Conservation (phyloP, 192 early-diverging fungal species). For the Pecoramyces ruminantium region DNA sequence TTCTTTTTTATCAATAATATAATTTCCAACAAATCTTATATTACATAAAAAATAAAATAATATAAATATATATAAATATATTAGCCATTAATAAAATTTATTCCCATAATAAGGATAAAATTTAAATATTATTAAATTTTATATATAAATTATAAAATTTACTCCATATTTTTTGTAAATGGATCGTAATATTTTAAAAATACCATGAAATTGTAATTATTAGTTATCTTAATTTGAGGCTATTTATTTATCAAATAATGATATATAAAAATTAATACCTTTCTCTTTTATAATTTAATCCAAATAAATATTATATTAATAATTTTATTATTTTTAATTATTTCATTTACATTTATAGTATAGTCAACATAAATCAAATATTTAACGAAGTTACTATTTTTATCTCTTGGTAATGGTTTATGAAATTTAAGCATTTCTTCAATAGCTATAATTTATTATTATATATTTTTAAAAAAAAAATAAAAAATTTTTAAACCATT, state of each 20-base stretch:
- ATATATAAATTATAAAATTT: constrained; percentile 4
- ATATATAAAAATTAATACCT: no score
- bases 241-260: neutral
- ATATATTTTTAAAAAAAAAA: no score
- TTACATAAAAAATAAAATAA: no score
- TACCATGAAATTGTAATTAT: constrained; percentile 27
- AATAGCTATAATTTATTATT: neutral
- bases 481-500: no score
- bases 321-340: no score
- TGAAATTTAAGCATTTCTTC: neutral
- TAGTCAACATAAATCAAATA: neutral
- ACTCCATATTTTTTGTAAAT: constrained; percentile 31
- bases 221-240: neutral
- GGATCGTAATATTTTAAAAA: constrained; percentile 81
- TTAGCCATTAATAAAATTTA: no score
- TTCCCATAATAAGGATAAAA: no score
- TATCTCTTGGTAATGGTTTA: neutral
- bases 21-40: neutral
- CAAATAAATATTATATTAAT: no score
- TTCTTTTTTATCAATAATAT: neutral
- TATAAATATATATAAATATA: neutral
- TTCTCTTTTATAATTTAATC: no score
- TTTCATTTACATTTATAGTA: neutral
- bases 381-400: neutral
- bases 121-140: no score